Evolutionary conservation across 345 rosid species (phyloP).

Genomic region (Lagerstroemia speciosa): DNA sequence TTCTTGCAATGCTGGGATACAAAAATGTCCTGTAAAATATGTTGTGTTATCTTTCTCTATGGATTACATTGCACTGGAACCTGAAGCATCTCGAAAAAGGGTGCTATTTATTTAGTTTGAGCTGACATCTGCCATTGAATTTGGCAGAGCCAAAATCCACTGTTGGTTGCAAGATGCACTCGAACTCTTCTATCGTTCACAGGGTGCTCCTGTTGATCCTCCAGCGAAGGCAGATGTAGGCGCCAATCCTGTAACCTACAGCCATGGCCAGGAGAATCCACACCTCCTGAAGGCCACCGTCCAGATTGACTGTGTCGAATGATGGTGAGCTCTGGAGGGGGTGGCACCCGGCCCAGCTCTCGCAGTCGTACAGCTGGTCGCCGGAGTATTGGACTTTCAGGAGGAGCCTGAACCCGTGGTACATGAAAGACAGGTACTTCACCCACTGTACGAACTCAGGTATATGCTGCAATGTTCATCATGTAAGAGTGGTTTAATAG

Average conservation of each 20-base stretch:
- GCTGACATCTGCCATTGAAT: not conserved
- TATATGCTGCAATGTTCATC: slow-evolving; percentile 52
- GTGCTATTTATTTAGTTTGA: not conserved
- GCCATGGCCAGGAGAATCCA: slow-evolving; percentile 87
- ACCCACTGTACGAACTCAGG: slow-evolving; percentile 74
- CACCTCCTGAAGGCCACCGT: slow-evolving; percentile 81
- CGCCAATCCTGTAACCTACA: slow-evolving; percentile 46
- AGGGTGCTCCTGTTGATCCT: slow-evolving; percentile 53
- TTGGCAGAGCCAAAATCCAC: not conserved
- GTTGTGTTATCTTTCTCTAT: not conserved
- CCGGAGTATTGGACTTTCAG: slow-evolving; percentile 78
- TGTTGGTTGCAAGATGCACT: not conserved
- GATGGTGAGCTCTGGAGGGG: slow-evolving; percentile 71
- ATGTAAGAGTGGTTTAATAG: not conserved
- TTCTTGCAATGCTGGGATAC: no score
- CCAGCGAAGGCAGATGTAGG: slow-evolving; percentile 64
- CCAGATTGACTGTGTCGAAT: slow-evolving; percentile 60
- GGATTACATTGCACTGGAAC: not conserved
- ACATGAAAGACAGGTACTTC: slow-evolving; percentile 72
- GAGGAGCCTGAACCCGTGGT: slow-evolving; percentile 80
- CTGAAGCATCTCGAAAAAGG: not conserved
- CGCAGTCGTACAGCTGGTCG: slow-evolving; percentile 61
- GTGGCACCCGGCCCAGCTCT: slow-evolving; percentile 64
- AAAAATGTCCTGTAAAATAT: no score
- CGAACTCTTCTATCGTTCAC: slow-evolving; percentile 20